phyloP scores from a whole-genome alignment of 2,329 filamentous ascomycete species.

The Ascochyta rabiei region DNA sequence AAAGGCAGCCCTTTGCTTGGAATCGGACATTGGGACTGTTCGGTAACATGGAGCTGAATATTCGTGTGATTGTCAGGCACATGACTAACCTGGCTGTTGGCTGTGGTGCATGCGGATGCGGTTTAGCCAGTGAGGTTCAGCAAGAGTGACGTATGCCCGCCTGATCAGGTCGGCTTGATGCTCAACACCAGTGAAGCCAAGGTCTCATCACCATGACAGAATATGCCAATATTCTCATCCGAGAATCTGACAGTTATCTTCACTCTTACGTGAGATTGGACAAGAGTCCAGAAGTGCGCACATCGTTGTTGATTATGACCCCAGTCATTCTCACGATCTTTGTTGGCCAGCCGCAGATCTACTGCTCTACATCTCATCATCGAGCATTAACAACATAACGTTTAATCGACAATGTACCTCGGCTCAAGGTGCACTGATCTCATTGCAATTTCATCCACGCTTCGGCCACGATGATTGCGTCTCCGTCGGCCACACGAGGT shows the following conservation, averaged over 20 bases:
- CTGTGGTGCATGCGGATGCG: constrained; percentile 1
- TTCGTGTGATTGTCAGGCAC: constrained; percentile 9
- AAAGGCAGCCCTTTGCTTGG: neutral
- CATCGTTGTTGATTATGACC: no score
- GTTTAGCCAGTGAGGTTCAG: neutral
- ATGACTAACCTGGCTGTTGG: neutral
- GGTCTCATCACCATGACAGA: neutral
- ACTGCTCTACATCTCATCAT: neutral
- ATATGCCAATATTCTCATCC: neutral
- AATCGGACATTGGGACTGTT: neutral
- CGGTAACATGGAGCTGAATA: neutral
- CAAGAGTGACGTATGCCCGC: constrained; percentile 6
- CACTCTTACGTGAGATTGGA: neutral
- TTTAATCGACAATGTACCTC: neutral
- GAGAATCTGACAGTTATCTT: neutral
- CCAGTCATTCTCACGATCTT: no score
- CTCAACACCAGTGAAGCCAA: constrained; percentile 10
- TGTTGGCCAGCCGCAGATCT: neutral
- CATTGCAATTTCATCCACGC: constrained; percentile 2
- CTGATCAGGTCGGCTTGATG: neutral
- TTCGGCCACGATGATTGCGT: neutral
- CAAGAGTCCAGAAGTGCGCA: no score
- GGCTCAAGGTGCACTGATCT: constrained; percentile 6
- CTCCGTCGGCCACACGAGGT: neutral
- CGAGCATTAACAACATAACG: neutral